These are phyloP conservation scores for Wickerhamiella dianesei DNA, from an alignment of 805 yeast species.

Conservation along the genomic window DNA sequence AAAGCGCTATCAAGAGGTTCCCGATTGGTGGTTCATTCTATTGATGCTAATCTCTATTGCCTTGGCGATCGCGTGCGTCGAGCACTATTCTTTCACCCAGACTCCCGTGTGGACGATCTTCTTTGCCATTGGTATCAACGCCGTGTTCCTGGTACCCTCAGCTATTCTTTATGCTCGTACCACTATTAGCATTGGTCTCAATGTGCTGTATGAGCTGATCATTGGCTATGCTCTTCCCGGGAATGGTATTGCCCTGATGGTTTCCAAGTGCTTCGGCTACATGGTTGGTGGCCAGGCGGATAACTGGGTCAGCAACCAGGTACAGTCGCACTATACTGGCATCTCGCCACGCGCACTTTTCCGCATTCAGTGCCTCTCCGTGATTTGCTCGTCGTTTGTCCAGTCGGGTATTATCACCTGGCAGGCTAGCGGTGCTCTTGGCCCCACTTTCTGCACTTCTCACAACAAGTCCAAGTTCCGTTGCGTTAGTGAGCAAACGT, in stretches of 20 bases:
- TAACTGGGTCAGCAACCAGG: slow-evolving; percentile 39
- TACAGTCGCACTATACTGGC: slow-evolving; percentile 44
- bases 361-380: slow-evolving; percentile 31
- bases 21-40: slow-evolving; percentile 58
- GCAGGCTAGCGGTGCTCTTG: slow-evolving; percentile 26
- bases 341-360: slow-evolving; percentile 48
- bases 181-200: slow-evolving; percentile 36
- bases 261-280: slow-evolving; percentile 40
- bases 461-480: slow-evolving; percentile 29
- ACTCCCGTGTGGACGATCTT: slow-evolving; percentile 52
- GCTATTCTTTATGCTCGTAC: slow-evolving; percentile 37
- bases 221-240: slow-evolving; percentile 46
- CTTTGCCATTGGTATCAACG: slow-evolving; percentile 39
- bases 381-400: slow-evolving; percentile 19
- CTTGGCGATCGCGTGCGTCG: slow-evolving; percentile 34
- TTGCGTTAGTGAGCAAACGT: slow-evolving; percentile 28
- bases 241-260: slow-evolving; percentile 40
- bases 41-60: slow-evolving; percentile 31
- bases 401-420: slow-evolving; percentile 25
- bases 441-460: slow-evolving; percentile 26
- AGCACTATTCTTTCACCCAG: slow-evolving; percentile 24
- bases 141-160: slow-evolving; percentile 39
- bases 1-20: slow-evolving; percentile 41
- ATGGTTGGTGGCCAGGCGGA: slow-evolving; percentile 55
- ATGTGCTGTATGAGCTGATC: slow-evolving; percentile 37